Evolutionary conservation across 2,329 filamentous ascomycete genomes (phyloP), one percentile per base, ranked within the genome.

Genomic region (Aspergillus intermedius): DNA sequence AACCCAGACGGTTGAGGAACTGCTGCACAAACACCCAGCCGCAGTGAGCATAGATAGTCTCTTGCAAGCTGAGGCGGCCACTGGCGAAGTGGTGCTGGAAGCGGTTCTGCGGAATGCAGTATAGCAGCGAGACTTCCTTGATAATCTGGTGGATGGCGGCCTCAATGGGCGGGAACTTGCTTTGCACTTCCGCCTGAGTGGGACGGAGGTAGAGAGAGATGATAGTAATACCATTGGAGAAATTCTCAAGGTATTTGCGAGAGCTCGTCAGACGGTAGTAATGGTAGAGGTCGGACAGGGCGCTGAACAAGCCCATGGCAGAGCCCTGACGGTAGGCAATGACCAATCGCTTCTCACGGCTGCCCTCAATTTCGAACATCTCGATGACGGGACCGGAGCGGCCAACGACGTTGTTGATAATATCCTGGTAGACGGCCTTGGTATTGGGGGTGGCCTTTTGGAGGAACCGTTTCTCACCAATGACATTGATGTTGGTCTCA

Each of bases 21-120:
- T 98, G 93, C 65, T 95, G 90, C 34, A 96, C 87, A 63, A 96
- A 98, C 28, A 97, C 90, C 88, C 91, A 96, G 5, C 94, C 88
- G 66, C 88, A 95, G 74, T 98, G 93, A 23, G 90, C 91, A 67
- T 98, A 98, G 62, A 96, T 90, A 10, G 91, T 91, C 74, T 98
- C 93, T 69, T 98, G 93, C 45, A 98, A 77, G 65, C 91, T 96
- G 55, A 98, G 77, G 59, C 86, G 81, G 44, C 91, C 91, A 13
- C 81, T 83, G 45, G 88, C 87, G 69, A 98, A 98, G 60, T 95
- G 82, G 50, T 79, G 76, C 72, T 96, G 91, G 69, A 98, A 89
- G 72, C 91, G 93, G 78, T 95, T 98, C 70, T 95, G 91, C 12
- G 93, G 93, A 58, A 98, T 87, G 69, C 93, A 98, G 81, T 97